Base-by-base conservation (phyloP, 345 rosid genomes). In the Eucalyptus microcorys region DNA sequence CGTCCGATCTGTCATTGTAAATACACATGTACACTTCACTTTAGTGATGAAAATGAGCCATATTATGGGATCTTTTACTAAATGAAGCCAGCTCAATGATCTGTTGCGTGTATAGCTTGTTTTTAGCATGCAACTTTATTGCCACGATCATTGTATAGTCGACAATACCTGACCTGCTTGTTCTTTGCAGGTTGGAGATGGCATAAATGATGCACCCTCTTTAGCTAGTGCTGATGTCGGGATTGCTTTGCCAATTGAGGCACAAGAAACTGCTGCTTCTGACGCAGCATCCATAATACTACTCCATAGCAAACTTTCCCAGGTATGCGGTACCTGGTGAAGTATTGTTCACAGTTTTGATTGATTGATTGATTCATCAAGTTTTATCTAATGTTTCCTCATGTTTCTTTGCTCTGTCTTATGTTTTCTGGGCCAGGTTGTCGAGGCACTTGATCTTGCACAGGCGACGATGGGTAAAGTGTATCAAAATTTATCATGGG, bases 161-260 rank as follows among this genome's bases (percentile, higher is more conserved):
- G 53, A 21, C 30, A 7, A 21, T 47, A 79, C 48, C 87, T 89
- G 87, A 89, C 61, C 21, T 37, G 49, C 71, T 80, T 87, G 76
- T 55, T 88, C 88, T 88, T 89, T 88, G 45, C 89, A 97, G 99
- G 98, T 96, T 59, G 99, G 99, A 24, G 99, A 97, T 93, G 99
- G 98, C 88, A 97, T 97, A 91, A 97, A 96, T 52, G 99, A 97
- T 92, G 99, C 99, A 79, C 99, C 99, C 53, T 96, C 99, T 87
- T 92, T 96, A 94, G 99, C 99, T 87, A 94, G 93, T 87, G 98
- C 99, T 40, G 94, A 96, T 92, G 99, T 96, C 7, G 99, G 99
- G 87, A 96, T 96, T 91, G 98, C 99, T 91, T 89, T 97, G 87
- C 97, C 94, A 92, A 94, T 91, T 87, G 97, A 95, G 92, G 97